Conservation (phyloP, 805 yeast species). For the Clavispora asparagi region DNA sequence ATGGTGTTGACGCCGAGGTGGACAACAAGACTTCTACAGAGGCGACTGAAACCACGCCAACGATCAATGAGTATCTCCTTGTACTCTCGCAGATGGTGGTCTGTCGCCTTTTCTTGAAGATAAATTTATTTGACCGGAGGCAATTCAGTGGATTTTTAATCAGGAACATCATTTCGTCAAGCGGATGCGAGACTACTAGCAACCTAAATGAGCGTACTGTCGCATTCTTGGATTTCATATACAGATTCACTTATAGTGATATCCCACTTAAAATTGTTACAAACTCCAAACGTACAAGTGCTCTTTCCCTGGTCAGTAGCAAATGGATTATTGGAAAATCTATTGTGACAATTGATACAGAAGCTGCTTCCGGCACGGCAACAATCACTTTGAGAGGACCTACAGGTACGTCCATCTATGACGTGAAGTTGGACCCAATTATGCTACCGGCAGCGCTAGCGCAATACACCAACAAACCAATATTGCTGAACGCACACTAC, state of each 20-base stretch:
- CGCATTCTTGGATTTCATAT: slow-evolving; percentile 63
- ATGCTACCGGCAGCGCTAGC: slow-evolving; percentile 3
- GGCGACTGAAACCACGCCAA: slow-evolving; percentile 40
- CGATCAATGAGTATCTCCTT: slow-evolving; percentile 55
- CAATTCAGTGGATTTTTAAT: slow-evolving; percentile 59
- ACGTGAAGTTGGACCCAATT: slow-evolving; percentile 35
- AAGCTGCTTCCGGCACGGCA: slow-evolving; percentile 47
- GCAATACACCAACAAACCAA: slow-evolving; percentile 10
- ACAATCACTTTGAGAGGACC: slow-evolving; percentile 55
- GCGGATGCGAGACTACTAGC: slow-evolving; percentile 17
- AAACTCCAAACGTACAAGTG: neutral
- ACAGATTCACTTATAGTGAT: slow-evolving; percentile 62
- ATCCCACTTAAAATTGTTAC: slow-evolving; percentile 45
- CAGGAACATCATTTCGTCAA: slow-evolving; percentile 43
- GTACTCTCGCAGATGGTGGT: slow-evolving; percentile 65
- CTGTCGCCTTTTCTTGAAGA: slow-evolving; percentile 64
- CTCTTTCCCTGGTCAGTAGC: slow-evolving; percentile 3
- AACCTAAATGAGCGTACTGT: slow-evolving; percentile 48
- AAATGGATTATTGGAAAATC: slow-evolving; percentile 62
- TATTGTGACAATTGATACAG: slow-evolving; percentile 52
- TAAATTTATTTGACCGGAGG: slow-evolving; percentile 54
- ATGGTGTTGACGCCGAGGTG: slow-evolving; percentile 46
- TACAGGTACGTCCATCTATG: slow-evolving; percentile 53
- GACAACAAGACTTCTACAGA: slow-evolving; percentile 53
- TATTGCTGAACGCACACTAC: slow-evolving; percentile 35